Base-by-base conservation (phyloP, 2,329 filamentous ascomycete species). In the Huntiella savannae region DNA sequence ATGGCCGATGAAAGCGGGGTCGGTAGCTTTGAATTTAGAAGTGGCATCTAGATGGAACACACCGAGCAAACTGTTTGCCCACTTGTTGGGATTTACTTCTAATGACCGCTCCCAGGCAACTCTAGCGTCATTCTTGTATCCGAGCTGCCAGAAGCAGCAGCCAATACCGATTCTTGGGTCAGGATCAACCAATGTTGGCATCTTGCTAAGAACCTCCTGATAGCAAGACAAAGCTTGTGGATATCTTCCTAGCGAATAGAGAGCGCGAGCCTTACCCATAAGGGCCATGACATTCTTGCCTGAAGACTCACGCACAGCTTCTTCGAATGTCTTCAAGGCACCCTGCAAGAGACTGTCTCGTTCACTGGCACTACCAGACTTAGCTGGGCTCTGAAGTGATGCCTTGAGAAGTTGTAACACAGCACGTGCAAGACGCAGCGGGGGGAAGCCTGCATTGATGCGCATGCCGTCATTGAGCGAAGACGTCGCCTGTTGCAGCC, bases 81-180 rank as follows among this genome's bases (percentile, higher is more conserved):
- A 75, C 63, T 93, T 95, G 16, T 86, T 73, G 0, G 83, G 77
- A 55, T 71, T 76, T 57, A 95, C 71, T 58, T 92, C 83, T 22
- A 95, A 64, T 10, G 81, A 77, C 52, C 91, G 73, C 58, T 93
- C 82, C 91, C 91, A 98, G 10, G 91, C 88, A 41, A 70, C 67
- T 58, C 83, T 88, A 5, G 92, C 91, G 55, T 94, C 85, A 33
- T 93, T 84, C 60, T 92, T 95, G 67, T 84, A 86, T 8, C 87
- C 87, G 22, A 98, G 70, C 60, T 94, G 84, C 91, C 92, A 98
- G 60, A 95, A 80, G 66, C 91, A 98, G 62, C 85, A 91, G 40
- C 91, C 91, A 56, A 98, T 88, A 47, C 91, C 91, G 54, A 98
- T 88, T 54, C 92, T 76, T 54, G 91, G 92, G 60, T 98, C 91